Percentiles rank a stretch among this genome's conserved stretches.
Evolutionary conservation across 2,329 filamentous ascomycete species (phyloP).

Genomic region (Coniella lustricola): DNA sequence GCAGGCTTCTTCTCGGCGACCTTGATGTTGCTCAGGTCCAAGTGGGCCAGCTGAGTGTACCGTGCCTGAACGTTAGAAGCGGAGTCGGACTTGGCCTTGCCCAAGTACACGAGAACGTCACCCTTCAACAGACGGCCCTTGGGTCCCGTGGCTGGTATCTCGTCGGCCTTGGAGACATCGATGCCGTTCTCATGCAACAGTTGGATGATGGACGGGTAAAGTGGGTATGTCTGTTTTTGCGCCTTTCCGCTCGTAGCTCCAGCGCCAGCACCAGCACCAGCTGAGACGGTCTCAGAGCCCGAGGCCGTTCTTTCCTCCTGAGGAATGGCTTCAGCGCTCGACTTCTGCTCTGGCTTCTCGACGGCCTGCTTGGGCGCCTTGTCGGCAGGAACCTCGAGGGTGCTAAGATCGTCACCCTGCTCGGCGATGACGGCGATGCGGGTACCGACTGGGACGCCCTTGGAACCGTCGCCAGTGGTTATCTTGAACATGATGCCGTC

Average conservation of each 20-base stretch:
- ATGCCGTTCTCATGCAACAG: slow-evolving; percentile 75
- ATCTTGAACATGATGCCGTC: slow-evolving; percentile 85
- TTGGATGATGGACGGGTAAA: slow-evolving; percentile 76
- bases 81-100: slow-evolving; percentile 64
- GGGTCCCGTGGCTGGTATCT: slow-evolving; percentile 83
- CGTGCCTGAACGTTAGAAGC: slow-evolving; percentile 63
- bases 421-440: slow-evolving; percentile 82
- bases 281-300: slow-evolving; percentile 7
- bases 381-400: slow-evolving; percentile 69
- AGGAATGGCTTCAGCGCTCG: slow-evolving; percentile 17
- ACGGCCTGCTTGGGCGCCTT: slow-evolving; percentile 39
- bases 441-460: slow-evolving; percentile 68
- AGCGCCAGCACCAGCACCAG: slow-evolving; percentile 6
- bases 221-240: slow-evolving; percentile 61
- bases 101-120: slow-evolving; percentile 85
- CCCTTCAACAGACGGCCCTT: slow-evolving; percentile 88
- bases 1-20: slow-evolving; percentile 50
- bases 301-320: slow-evolving; percentile 15
- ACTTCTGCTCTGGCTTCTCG: slow-evolving; percentile 18
- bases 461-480: slow-evolving; percentile 63
- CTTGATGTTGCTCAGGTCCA: slow-evolving; percentile 96
- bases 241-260: slow-evolving; percentile 36
- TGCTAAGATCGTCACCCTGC: slow-evolving; percentile 67
- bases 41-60: slow-evolving; percentile 69
- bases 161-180: slow-evolving; percentile 64